These are phyloP conservation scores for Martiniozyma asiatica DNA, from an alignment of 1,139 yeast genomes.

Conservation along the genomic window DNA sequence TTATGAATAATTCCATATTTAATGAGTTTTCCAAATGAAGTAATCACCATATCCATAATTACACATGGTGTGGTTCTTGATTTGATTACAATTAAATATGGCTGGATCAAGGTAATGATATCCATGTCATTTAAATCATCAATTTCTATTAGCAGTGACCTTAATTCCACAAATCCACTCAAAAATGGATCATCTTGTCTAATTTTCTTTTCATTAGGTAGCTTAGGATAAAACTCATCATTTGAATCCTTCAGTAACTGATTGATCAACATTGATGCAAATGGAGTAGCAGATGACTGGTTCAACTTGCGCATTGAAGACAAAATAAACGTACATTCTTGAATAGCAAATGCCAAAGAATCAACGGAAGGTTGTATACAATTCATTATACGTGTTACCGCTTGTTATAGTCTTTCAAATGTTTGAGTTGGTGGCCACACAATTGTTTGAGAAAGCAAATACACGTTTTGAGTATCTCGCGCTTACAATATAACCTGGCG, in stretches of 20 bases:
- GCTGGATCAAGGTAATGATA: slow-evolving; percentile 66
- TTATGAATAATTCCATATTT: slow-evolving; percentile 43
- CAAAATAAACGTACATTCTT: slow-evolving; percentile 78
- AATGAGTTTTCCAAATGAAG: slow-evolving; percentile 58
- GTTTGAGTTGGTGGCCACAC: too few relatives aligned
- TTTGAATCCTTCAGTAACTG: slow-evolving; percentile 27
- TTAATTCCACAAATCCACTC: slow-evolving; percentile 68
- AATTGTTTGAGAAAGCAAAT: too few relatives aligned
- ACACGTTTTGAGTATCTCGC: slow-evolving; percentile 2
- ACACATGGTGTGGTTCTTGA: slow-evolving; percentile 78
- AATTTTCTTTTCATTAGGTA: slow-evolving; percentile 15
- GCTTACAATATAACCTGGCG: not conserved
- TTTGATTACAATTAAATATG: slow-evolving; percentile 77
- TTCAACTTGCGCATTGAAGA: slow-evolving; percentile 86
- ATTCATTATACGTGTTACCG: too few relatives aligned
- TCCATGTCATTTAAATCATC: slow-evolving; percentile 47
- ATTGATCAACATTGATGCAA: slow-evolving; percentile 68
- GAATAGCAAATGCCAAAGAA: slow-evolving; percentile 72
- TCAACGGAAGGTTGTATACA: too few relatives aligned
- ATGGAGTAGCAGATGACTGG: slow-evolving; percentile 56
- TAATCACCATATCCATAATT: slow-evolving; percentile 73
- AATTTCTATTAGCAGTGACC: slow-evolving; percentile 56
- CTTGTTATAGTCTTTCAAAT: too few relatives aligned
- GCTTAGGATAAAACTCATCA: slow-evolving; percentile 15
- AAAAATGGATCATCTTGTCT: slow-evolving; percentile 50